Evolutionary conservation across 345 rosid species (phyloP).

Genomic region (Brassica napus): DNA sequence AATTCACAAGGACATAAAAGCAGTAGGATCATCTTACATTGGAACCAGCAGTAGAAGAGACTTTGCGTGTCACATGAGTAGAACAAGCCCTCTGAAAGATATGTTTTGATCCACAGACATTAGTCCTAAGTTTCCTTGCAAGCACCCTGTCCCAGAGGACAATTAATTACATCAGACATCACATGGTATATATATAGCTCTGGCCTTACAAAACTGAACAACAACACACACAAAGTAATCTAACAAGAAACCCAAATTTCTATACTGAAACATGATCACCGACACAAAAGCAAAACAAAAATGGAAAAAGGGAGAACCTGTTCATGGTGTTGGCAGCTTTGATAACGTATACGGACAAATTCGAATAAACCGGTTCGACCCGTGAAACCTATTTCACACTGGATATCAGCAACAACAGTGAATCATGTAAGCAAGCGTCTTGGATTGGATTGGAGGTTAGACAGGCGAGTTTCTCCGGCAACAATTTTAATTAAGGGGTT

Average conservation of each 20-base stretch:
- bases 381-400: background rate
- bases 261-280: too few relatives aligned
- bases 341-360: too few relatives aligned
- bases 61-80: background rate
- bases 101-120: slow-evolving; percentile 32
- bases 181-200: background rate
- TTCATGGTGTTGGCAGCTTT: too few relatives aligned
- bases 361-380: background rate
- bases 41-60: slow-evolving; percentile 33
- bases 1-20: background rate
- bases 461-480: background rate
- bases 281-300: too few relatives aligned
- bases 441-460: background rate
- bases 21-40: slow-evolving; percentile 29
- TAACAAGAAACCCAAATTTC: too few relatives aligned
- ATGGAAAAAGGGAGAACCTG: too few relatives aligned
- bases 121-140: slow-evolving; percentile 28
- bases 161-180: slow-evolving; percentile 6
- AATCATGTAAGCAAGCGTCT: background rate
- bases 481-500: background rate
- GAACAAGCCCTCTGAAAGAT: slow-evolving; percentile 33
- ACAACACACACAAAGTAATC: too few relatives aligned
- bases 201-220: too few relatives aligned
- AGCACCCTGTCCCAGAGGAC: slow-evolving; percentile 35
- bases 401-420: background rate